Evolutionary conservation across 176 grass and related monocot genomes (phyloP).

Genomic region (Hordeum marinum): DNA sequence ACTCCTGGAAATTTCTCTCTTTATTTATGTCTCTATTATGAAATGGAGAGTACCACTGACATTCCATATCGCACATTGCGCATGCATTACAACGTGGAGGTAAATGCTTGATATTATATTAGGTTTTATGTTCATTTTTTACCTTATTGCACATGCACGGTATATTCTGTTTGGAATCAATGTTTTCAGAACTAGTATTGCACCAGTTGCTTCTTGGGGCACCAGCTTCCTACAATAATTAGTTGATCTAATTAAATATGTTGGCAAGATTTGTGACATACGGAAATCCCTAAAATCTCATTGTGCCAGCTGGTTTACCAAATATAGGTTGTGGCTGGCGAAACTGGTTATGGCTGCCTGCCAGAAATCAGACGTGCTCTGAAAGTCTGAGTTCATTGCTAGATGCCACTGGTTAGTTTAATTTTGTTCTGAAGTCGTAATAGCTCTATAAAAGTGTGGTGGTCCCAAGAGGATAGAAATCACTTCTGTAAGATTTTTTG

Average conservation of each 20-base stretch:
- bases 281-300: background rate
- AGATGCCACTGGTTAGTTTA: background rate
- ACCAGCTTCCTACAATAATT: background rate
- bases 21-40: conserved; percentile 90
- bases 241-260: background rate
- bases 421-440: background rate
- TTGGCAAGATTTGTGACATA: background rate
- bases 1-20: conserved; percentile 63
- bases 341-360: background rate
- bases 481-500: background rate
- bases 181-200: conserved; percentile 9
- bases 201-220: background rate
- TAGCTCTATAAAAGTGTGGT: background rate
- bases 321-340: background rate
- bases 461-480: background rate
- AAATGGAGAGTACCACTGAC: conserved; percentile 75
- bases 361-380: background rate
- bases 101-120: conserved; percentile 34
- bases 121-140: background rate
- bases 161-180: background rate
- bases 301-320: background rate
- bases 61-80: conserved; percentile 86
- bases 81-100: conserved; percentile 77
- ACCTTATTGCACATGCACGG: background rate
- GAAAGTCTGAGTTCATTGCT: background rate